phyloP scores from a whole-genome alignment of 202 grass and related monocot species.

The Saccharum hybrid region DNA sequence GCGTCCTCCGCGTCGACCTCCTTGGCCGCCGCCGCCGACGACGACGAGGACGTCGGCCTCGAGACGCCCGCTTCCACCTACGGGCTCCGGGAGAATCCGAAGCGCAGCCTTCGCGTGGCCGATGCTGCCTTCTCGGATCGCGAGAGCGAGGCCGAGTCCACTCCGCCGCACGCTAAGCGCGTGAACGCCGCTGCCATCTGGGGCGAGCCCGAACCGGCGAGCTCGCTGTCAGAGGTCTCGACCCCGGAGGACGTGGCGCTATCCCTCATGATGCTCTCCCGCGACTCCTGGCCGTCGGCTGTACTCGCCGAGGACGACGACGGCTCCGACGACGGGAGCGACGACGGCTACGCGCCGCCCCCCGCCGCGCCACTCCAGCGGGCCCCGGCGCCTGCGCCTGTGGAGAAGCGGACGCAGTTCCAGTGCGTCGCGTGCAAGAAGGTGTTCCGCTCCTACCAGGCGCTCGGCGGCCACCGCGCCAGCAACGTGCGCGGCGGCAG shows the following conservation, averaged over 20 bases:
- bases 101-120: slow-evolving; percentile 51
- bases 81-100: slow-evolving; percentile 58
- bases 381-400: not conserved
- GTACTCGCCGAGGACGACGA: not conserved
- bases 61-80: slow-evolving; percentile 49
- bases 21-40: slow-evolving; percentile 8
- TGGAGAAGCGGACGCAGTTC: slow-evolving; percentile 56
- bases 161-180: slow-evolving; percentile 48
- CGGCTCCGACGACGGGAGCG: slow-evolving; percentile 45
- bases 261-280: slow-evolving; percentile 86
- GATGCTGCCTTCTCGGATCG: slow-evolving; percentile 49
- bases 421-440: slow-evolving; percentile 73
- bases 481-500: slow-evolving; percentile 68
- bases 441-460: slow-evolving; percentile 84
- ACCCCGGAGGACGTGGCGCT: slow-evolving; percentile 75
- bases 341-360: slow-evolving; percentile 27
- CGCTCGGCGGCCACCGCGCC: slow-evolving; percentile 81
- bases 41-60: slow-evolving; percentile 38
- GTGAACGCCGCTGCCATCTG: slow-evolving; percentile 1
- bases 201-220: slow-evolving; percentile 56
- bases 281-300: slow-evolving; percentile 64
- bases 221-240: slow-evolving; percentile 65
- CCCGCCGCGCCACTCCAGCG: not conserved
- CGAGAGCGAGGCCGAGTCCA: slow-evolving; percentile 64
- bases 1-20: slow-evolving; percentile 52